Evolutionary conservation across 257 asterid species (phyloP).

Genomic region (Solanum ossicruentum): DNA sequence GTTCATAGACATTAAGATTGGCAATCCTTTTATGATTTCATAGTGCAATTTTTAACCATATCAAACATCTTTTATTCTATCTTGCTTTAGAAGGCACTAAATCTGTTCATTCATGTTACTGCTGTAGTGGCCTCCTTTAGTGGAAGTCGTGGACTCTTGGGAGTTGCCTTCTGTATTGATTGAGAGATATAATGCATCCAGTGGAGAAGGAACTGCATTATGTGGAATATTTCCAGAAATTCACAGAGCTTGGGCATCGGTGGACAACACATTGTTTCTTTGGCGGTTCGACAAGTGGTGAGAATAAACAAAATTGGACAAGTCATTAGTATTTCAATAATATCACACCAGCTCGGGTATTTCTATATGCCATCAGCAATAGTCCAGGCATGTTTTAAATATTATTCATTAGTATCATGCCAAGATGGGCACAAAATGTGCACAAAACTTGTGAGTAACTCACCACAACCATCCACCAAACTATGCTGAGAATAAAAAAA

Average conservation of each 20-base stretch:
- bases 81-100: neutral
- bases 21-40: neutral
- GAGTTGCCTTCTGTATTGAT: conserved; percentile 87
- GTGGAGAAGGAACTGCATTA: conserved; percentile 95
- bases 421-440: neutral
- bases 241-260: conserved; percentile 97
- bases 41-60: neutral
- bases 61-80: neutral
- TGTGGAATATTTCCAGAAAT: conserved; percentile 97
- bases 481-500: neutral
- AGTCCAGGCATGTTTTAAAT: neutral
- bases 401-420: neutral
- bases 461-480: neutral
- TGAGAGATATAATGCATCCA: conserved; percentile 83
- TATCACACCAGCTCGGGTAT: neutral
- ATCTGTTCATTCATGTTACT: conserved; percentile 1
- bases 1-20: neutral
- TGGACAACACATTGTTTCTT: conserved; percentile 78
- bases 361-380: neutral
- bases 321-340: neutral
- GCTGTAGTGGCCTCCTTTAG: conserved; percentile 90
- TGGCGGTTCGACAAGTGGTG: conserved; percentile 98
- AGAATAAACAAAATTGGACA: conserved; percentile 3
- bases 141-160: conserved; percentile 90
- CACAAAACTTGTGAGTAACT: neutral